These are phyloP conservation scores for Termitomyces sp. DNA, from an alignment of 768 basidiomycete species.

Conservation along the genomic window DNA sequence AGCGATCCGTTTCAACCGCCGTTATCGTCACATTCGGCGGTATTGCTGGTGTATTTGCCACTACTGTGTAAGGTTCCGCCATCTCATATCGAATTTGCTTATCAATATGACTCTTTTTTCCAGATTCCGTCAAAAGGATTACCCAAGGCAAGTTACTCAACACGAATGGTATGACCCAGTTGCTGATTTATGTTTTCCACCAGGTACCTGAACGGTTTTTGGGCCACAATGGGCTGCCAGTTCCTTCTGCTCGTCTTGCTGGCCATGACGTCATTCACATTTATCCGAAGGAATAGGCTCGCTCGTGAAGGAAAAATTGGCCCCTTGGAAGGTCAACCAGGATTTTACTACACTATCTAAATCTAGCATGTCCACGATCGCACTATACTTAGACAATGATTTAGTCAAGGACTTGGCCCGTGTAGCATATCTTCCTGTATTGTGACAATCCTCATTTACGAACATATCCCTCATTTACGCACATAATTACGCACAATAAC, in stretches of 20 bases:
- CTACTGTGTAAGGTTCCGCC: slow-evolving; percentile 21
- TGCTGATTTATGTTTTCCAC: background rate
- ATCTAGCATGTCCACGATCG: background rate
- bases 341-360: slow-evolving; percentile 36
- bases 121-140: slow-evolving; percentile 26
- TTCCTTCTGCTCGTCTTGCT: slow-evolving; percentile 25
- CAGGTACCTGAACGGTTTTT: slow-evolving; percentile 23
- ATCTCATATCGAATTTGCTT: background rate
- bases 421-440: background rate
- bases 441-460: background rate
- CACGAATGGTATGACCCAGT: background rate
- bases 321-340: slow-evolving; percentile 29
- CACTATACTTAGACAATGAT: background rate
- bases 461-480: background rate
- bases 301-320: slow-evolving; percentile 26
- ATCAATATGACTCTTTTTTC: background rate
- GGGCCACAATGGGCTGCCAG: slow-evolving; percentile 30
- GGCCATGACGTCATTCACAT: slow-evolving; percentile 20
- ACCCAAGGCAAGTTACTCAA: slow-evolving; percentile 18
- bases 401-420: background rate
- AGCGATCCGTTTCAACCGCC: slow-evolving; percentile 34
- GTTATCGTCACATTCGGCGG: slow-evolving; percentile 29
- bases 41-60: slow-evolving; percentile 32
- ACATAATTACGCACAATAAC: background rate
- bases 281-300: slow-evolving; percentile 24